Conservation (phyloP, 2,329 filamentous ascomycete species). For the Penicillium psychrosexuale region DNA sequence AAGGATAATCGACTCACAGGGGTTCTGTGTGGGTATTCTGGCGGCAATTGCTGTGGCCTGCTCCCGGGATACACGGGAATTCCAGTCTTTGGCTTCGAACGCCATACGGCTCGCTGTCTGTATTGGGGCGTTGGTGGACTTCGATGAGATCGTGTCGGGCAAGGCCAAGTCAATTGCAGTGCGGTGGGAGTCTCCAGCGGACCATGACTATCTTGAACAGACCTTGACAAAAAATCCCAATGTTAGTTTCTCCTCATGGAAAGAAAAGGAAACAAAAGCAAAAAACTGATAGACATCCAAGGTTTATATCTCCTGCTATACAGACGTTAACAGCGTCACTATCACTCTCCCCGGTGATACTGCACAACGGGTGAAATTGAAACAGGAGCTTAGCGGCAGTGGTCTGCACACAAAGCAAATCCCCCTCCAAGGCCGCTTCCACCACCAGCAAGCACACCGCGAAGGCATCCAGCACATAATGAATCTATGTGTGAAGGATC, state of each 20-base stretch:
- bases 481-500: background rate
- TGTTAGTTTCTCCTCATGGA: background rate
- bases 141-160: background rate
- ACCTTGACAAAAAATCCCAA: background rate
- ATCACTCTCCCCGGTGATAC: background rate
- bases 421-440: background rate
- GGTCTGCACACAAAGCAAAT: background rate
- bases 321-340: background rate
- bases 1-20: background rate
- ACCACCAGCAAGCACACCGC: background rate
- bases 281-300: background rate
- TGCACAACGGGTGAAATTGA: background rate
- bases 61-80: background rate
- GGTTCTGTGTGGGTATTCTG: background rate
- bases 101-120: background rate
- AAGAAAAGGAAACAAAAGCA: background rate
- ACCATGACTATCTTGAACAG: background rate
- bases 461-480: background rate
- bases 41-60: background rate
- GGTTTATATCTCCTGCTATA: background rate
- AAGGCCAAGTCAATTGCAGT: background rate
- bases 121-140: background rate
- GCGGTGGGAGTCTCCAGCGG: conserved; percentile 2
- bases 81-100: background rate
- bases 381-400: background rate